phyloP scores from a whole-genome alignment of 495 filamentous ascomycete genomes.

The Chaetomium tenue region DNA sequence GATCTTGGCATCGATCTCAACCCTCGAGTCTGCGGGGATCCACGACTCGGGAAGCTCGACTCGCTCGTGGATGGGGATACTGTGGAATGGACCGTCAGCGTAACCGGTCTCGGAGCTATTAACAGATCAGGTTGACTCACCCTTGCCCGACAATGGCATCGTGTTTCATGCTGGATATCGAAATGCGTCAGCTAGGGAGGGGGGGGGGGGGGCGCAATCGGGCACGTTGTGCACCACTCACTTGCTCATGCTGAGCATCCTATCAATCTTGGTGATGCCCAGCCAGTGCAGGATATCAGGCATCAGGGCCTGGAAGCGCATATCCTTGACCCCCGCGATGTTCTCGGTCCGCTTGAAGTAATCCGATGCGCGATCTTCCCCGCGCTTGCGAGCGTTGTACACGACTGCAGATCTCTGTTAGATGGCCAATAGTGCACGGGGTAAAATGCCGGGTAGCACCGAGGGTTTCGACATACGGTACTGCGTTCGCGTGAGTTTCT shows the following conservation, averaged over 20 bases:
- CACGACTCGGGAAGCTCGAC: conserved; percentile 90
- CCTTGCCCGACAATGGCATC: conserved; percentile 96
- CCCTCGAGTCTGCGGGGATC: conserved; percentile 92
- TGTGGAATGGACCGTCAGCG: conserved; percentile 25
- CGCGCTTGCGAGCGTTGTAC: conserved; percentile 90
- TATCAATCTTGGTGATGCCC: conserved; percentile 96
- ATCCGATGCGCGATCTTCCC: conserved; percentile 85
- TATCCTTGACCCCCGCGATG: conserved; percentile 95
- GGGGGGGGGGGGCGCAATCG: background rate
- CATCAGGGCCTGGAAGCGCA: conserved; percentile 99
- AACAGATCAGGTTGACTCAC: conserved; percentile 41
- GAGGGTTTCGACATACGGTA: conserved; percentile 44
- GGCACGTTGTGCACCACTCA: conserved; percentile 43
- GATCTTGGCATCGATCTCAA: conserved; percentile 99
- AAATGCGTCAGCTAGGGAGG: conserved; percentile 17
- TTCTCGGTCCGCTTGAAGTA: conserved; percentile 97
- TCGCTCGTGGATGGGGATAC: conserved; percentile 87
- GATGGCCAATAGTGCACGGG: conserved; percentile 26
- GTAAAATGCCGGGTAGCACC: conserved; percentile 1
- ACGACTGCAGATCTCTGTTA: conserved; percentile 58
- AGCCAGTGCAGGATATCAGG: conserved; percentile 98
- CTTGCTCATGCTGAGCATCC: conserved; percentile 99
- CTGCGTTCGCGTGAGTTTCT: conserved; percentile 36
- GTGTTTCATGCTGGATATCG: conserved; percentile 78
- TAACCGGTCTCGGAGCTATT: conserved; percentile 19